Percentiles rank a stretch among this genome's conserved stretches.
phyloP scores from a whole-genome alignment of 176 grass and related monocot species.

The Aegilops sharonensis region DNA sequence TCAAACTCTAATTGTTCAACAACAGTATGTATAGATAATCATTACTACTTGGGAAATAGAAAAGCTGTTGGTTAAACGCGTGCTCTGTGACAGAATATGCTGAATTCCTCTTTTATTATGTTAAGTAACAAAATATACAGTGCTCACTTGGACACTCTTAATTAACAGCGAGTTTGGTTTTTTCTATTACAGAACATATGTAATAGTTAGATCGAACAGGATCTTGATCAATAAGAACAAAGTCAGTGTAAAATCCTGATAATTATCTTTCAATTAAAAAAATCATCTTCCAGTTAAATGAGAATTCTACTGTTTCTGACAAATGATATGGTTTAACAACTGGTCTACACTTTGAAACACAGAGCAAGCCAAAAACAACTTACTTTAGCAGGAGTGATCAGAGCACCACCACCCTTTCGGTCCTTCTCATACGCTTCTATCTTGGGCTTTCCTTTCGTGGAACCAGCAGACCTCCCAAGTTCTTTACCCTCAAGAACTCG shows the following conservation, averaged over 20 bases:
- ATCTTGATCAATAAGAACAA: not conserved
- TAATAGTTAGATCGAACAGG: not conserved
- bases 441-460: slow-evolving; percentile 86
- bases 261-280: not conserved
- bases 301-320: not conserved
- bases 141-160: too few species aligned
- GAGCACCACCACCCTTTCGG: slow-evolving; percentile 64
- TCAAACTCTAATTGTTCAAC: not conserved
- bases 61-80: not conserved
- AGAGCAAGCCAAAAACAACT: slow-evolving; percentile 3
- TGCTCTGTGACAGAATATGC: not conserved
- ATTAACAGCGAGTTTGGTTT: not conserved
- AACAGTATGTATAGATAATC: not conserved
- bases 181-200: not conserved
- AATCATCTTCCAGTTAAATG: too few species aligned
- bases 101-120: not conserved
- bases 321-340: slow-evolving; percentile 5
- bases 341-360: not conserved
- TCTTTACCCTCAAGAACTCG: slow-evolving; percentile 69
- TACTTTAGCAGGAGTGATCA: slow-evolving; percentile 74
- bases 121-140: not conserved
- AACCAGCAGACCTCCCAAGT: slow-evolving; percentile 60
- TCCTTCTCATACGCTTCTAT: slow-evolving; percentile 88
- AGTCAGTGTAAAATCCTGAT: not conserved
- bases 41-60: not conserved